Evolutionary conservation across 495 filamentous ascomycete species (phyloP).

Genomic region (Neurospora cerealis): DNA sequence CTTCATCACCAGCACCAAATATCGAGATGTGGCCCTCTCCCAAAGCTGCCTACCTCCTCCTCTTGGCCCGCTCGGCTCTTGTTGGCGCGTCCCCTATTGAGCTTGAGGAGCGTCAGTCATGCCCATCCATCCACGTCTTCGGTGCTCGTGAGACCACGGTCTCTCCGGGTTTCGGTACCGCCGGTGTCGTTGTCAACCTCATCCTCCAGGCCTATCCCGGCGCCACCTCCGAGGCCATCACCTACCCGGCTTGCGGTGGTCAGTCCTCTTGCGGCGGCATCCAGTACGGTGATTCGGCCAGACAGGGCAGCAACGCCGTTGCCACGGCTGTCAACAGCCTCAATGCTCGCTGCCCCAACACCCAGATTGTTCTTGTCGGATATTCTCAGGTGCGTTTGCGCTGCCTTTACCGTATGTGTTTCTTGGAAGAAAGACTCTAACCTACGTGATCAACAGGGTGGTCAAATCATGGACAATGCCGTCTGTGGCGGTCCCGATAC

Average conservation of each 20-base stretch:
- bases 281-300: constrained; percentile 44
- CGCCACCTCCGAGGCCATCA: constrained; percentile 46
- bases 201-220: constrained; percentile 43
- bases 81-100: constrained; percentile 21
- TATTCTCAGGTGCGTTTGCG: constrained; percentile 44
- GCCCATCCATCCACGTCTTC: constrained; percentile 48
- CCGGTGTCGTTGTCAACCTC: constrained; percentile 43
- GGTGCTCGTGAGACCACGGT: constrained; percentile 57
- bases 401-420: constrained; percentile 18
- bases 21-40: constrained; percentile 24
- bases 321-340: constrained; percentile 44
- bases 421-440: neutral
- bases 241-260: constrained; percentile 41
- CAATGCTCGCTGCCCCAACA: constrained; percentile 42
- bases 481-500: constrained; percentile 47
- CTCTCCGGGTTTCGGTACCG: constrained; percentile 43
- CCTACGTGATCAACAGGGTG: constrained; percentile 33
- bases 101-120: constrained; percentile 25
- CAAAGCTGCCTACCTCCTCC: constrained; percentile 18
- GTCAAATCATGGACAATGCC: constrained; percentile 54
- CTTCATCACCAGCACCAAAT: neutral
- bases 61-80: constrained; percentile 18
- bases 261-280: constrained; percentile 35
- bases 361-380: constrained; percentile 49
- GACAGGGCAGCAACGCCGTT: constrained; percentile 42